A percentile compares a stretch with the other conserved stretches of the same genome.
These are phyloP conservation scores for Neurospora sp. DNA, from an alignment of 495 filamentous ascomycete species.

Conservation along the genomic window DNA sequence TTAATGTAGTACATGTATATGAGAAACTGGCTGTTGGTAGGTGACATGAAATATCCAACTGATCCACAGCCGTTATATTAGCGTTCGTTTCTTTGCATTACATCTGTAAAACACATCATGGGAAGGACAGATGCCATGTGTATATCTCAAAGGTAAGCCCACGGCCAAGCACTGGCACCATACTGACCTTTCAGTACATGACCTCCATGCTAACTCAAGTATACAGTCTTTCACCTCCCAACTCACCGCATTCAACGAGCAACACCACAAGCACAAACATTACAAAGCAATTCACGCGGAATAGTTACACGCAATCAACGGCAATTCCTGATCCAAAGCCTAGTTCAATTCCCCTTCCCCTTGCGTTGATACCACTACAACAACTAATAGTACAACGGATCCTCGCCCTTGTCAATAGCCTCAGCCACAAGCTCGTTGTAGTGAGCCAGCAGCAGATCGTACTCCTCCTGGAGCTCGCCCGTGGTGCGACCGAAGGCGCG, in stretches of 20 bases:
- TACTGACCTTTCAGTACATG: not conserved
- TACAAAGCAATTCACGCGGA: not conserved
- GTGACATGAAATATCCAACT: not conserved
- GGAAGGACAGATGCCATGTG: not conserved
- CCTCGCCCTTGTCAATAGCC: constrained; percentile 17
- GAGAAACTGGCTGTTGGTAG: not conserved
- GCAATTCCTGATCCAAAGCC: not conserved
- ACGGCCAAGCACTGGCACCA: not conserved
- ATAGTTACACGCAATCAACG: not conserved
- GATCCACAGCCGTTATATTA: not conserved
- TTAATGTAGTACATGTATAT: not conserved
- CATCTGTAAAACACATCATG: not conserved
- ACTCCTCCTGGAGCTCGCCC: constrained; percentile 20
- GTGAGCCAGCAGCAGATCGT: constrained; percentile 23
- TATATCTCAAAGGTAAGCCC: not conserved
- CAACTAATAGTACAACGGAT: not conserved
- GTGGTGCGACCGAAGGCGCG: constrained; percentile 23
- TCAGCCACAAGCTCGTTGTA: constrained; percentile 22
- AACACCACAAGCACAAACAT: not conserved
- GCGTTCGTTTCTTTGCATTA: not conserved
- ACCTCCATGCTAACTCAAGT: not conserved
- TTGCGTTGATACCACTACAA: not conserved
- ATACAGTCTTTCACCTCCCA: not conserved
- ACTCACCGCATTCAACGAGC: not conserved
- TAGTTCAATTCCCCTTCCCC: not conserved